Evolutionary conservation across 2,329 filamentous ascomycete species (phyloP).

Genomic region (Xylaria multiplex): DNA sequence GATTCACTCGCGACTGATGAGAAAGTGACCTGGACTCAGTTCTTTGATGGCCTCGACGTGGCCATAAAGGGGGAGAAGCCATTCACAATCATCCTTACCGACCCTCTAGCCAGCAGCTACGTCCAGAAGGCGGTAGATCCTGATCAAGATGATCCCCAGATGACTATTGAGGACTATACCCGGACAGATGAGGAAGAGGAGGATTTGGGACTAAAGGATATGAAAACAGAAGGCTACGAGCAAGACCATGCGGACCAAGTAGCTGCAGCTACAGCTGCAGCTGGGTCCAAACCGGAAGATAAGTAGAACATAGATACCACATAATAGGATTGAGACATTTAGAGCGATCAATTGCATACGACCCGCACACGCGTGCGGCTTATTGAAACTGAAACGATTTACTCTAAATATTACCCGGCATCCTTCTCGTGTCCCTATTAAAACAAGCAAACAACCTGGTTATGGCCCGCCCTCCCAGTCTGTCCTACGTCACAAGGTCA

Average conservation of each 20-base stretch:
- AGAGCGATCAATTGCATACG: background rate
- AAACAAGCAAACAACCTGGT: background rate
- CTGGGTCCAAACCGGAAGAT: conserved; percentile 5
- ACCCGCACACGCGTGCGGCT: background rate
- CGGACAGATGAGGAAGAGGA: conserved; percentile 94
- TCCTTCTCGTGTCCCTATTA: background rate
- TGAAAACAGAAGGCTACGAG: conserved; percentile 91
- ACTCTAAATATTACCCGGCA: background rate
- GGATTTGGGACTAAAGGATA: conserved; percentile 88
- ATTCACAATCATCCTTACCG: conserved; percentile 85
- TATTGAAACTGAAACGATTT: background rate
- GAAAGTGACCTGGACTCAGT: conserved; percentile 78
- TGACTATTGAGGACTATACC: conserved; percentile 83
- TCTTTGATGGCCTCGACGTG: conserved; percentile 79
- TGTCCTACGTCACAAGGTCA: background rate
- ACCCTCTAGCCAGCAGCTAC: conserved; percentile 92
- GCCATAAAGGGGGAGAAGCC: conserved; percentile 83
- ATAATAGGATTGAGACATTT: conserved; percentile 10
- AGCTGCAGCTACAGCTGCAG: background rate
- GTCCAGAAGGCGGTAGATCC: conserved; percentile 89
- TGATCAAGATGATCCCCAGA: conserved; percentile 75
- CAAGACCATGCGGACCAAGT: conserved; percentile 53
- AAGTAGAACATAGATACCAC: conserved; percentile 17
- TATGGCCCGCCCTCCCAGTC: background rate
- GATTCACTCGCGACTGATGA: conserved; percentile 78